Evolutionary conservation across 306 rosid genomes (phyloP).

Genomic region (Prinsepia uniflora): DNA sequence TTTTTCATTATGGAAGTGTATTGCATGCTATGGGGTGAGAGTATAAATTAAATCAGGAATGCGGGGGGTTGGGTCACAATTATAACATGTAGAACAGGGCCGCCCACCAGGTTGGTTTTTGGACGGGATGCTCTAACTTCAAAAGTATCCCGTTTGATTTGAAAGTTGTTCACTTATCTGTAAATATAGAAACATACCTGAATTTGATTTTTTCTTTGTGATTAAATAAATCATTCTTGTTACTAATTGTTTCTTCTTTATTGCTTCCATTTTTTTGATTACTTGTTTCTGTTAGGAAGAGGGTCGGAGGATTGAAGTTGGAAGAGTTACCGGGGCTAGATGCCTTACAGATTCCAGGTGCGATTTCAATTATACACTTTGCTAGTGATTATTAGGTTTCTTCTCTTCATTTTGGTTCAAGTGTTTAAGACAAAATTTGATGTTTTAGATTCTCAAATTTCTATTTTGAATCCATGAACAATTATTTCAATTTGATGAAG

Average conservation of each 20-base stretch:
- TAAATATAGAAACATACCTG: not conserved
- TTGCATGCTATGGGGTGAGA: not conserved
- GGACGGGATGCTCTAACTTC: not conserved
- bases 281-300: slow-evolving; percentile 56
- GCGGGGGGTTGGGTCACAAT: not conserved
- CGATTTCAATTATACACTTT: slow-evolving; percentile 17
- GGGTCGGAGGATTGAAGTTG: slow-evolving; percentile 87
- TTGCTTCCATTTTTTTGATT: slow-evolving; percentile 12
- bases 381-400: not conserved
- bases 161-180: not conserved
- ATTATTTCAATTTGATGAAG: slow-evolving; percentile 18
- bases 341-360: slow-evolving; percentile 85
- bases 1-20: not conserved
- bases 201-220: not conserved
- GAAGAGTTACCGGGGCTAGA: slow-evolving; percentile 89
- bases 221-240: not conserved
- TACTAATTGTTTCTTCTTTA: not conserved
- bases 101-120: not conserved
- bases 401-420: not conserved
- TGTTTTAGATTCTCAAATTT: slow-evolving; percentile 1
- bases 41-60: not conserved
- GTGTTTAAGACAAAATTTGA: not conserved
- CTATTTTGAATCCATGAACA: slow-evolving; percentile 3
- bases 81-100: not conserved
- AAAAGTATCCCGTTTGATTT: not conserved